phyloP scores from a whole-genome alignment of 768 basidiomycete genomes.

The Xerocomus brunneocitrinus region DNA sequence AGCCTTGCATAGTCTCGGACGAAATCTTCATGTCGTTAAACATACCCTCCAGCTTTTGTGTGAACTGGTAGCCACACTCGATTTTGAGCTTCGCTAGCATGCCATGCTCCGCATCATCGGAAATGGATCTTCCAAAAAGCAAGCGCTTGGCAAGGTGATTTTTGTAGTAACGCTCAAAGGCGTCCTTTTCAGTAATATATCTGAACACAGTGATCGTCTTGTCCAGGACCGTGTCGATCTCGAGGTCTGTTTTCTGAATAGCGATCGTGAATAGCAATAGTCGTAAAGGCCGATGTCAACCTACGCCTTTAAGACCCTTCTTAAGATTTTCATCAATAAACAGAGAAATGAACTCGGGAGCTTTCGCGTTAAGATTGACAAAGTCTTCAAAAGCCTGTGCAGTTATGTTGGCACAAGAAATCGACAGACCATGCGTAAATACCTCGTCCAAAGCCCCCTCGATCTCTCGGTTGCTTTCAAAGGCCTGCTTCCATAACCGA shows the following conservation, averaged over 20 bases:
- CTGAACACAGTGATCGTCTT: constrained; percentile 97
- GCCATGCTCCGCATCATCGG: constrained; percentile 95
- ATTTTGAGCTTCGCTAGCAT: constrained; percentile 97
- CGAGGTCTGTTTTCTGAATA: constrained; percentile 85
- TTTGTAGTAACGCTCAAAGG: constrained; percentile 98
- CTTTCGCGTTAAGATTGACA: constrained; percentile 81
- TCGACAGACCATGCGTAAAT: constrained; percentile 10
- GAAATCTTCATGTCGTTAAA: constrained; percentile 95
- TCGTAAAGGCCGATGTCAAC: constrained; percentile 25
- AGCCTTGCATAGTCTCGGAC: constrained; percentile 72
- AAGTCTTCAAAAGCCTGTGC: constrained; percentile 86
- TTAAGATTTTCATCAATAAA: constrained; percentile 96
- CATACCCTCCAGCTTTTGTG: constrained; percentile 98
- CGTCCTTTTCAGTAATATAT: constrained; percentile 90
- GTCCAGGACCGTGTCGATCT: constrained; percentile 85
- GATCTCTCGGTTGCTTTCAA: constrained; percentile 66
- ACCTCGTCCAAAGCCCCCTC: constrained; percentile 87
- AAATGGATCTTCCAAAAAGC: constrained; percentile 79
- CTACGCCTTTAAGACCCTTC: constrained; percentile 89
- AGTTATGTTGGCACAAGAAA: constrained; percentile 2
- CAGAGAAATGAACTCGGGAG: constrained; percentile 91
- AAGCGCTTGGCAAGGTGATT: constrained; percentile 91
- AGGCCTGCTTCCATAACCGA: constrained; percentile 62
- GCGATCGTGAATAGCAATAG: neutral
- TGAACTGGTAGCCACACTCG: constrained; percentile 95